Evolutionary conservation across 495 filamentous ascomycete species (phyloP).

Genomic region (Podospora pseudopauciseta): DNA sequence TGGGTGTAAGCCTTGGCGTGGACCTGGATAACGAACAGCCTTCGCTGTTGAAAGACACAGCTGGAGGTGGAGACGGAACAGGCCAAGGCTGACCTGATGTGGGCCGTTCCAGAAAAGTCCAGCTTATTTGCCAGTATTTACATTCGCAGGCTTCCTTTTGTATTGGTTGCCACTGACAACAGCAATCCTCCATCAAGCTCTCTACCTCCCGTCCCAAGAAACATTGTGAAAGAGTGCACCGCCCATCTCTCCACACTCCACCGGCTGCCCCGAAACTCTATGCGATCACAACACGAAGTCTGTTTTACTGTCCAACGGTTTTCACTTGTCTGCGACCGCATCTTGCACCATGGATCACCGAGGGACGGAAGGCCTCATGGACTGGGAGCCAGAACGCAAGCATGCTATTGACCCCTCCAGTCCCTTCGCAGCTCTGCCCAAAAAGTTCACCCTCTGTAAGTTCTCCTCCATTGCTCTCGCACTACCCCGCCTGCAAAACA

Average conservation of each 20-base stretch:
- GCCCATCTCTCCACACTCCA: neutral
- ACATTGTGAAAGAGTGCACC: neutral
- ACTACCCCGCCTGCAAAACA: neutral
- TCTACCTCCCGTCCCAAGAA: neutral
- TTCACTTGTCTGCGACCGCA: neutral
- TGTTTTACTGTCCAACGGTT: neutral
- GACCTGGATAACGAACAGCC: neutral
- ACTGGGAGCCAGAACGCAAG: constrained; percentile 47
- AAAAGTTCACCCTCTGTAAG: constrained; percentile 26
- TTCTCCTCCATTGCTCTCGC: neutral
- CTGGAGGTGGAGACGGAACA: neutral
- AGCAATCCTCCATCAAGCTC: constrained; percentile 6
- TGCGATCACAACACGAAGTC: neutral
- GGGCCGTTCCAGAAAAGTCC: constrained; percentile 20
- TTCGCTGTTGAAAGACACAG: no score
- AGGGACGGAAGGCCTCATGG: constrained; percentile 47
- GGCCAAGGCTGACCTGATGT: neutral
- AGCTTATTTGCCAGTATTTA: constrained; percentile 23
- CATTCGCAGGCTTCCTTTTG: constrained; percentile 12
- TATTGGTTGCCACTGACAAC: constrained; percentile 31
- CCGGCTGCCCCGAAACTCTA: neutral
- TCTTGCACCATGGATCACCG: constrained; percentile 38
- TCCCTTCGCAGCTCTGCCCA: constrained; percentile 42
- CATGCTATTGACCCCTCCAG: constrained; percentile 46
- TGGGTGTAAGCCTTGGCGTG: neutral